Evolutionary conservation across 768 basidiomycete species (phyloP).

Genomic region (Cystofilobasidium ferigula): DNA sequence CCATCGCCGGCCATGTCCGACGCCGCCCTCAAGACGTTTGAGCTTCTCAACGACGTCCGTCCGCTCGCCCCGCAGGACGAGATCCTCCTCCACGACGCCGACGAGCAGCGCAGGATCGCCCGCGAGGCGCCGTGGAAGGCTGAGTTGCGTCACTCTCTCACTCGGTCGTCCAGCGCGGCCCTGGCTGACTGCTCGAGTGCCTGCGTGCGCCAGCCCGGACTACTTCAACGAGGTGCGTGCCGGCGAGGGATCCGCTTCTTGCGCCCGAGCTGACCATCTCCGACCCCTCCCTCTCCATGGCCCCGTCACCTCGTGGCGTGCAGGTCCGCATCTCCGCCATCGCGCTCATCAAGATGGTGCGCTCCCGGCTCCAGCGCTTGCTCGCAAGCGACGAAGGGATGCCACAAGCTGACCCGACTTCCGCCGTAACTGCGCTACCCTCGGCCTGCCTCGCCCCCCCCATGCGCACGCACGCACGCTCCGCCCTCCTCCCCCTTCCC

Average conservation of each 20-base stretch:
- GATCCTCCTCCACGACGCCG: slow-evolving; percentile 38
- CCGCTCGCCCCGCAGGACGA: slow-evolving; percentile 33
- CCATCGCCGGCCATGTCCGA: slow-evolving; percentile 12
- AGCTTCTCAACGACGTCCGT: slow-evolving; percentile 39
- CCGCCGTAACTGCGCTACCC: neutral
- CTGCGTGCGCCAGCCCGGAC: slow-evolving; percentile 37
- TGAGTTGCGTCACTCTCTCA: slow-evolving; percentile 49
- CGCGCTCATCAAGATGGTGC: slow-evolving; percentile 47
- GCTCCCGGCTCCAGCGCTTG: neutral
- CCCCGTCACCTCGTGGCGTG: neutral
- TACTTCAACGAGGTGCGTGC: slow-evolving; percentile 43
- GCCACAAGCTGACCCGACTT: neutral
- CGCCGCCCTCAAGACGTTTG: slow-evolving; percentile 37
- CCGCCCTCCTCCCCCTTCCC: neutral
- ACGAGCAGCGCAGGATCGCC: slow-evolving; percentile 46
- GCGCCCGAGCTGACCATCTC: neutral
- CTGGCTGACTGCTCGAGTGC: neutral
- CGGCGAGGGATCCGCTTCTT: too few relatives aligned
- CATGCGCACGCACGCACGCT: neutral
- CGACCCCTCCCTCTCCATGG: neutral
- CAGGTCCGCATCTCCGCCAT: slow-evolving; percentile 42
- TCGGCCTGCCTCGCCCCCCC: neutral
- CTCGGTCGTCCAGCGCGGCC: neutral
- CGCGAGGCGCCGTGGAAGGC: slow-evolving; percentile 68
- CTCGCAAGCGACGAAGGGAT: neutral